Base-by-base conservation (phyloP, 2,329 filamentous ascomycete species). In the Ophiostoma piceae region DNA sequence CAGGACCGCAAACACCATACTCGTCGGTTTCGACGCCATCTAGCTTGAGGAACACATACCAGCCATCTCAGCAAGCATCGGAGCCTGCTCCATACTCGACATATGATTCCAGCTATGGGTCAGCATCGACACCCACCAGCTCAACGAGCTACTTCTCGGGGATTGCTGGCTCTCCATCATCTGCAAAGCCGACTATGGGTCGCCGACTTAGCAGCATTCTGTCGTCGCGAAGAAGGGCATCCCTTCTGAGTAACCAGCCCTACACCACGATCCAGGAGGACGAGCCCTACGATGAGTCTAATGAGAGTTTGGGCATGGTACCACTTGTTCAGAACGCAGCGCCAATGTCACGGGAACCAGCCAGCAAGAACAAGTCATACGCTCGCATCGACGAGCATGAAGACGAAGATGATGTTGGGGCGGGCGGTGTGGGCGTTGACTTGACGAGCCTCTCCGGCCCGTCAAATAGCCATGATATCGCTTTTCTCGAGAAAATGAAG, bases 381-480 rank as follows among this genome's bases (percentile, higher is more conserved):
- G 74, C 76, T 8, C 75, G 76, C 14, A 74, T 76, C 1, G 79
- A 80, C 41, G 76, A 76, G 14, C 75, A 77, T 9, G 77, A 78
- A 16, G 68, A 73, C 1, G 75, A 77, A 14, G 68, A 72, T 12
- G n/a, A 12, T 14, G 2, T 19, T 22, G 67, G 32, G 2, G 41
- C 7, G 3, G 62, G 71, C 35, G 54, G 69, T 68, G 76, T 79
- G 1, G 76, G 77, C 3, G 81, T 85, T 70, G 84, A 87, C 71
- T 71, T 85, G 19, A 81, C 80, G 9, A 80, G 80, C 47, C 79
- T 79, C 5, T 76, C 83, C 6, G 83, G 84, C 0, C 84, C 84
- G 2, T 77, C 80, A 72, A 79, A 79, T 2, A 73, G 77, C 1
- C 81, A 84, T 60, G 82, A 84, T 67, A 76, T 80, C 7, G 80